phyloP scores from a whole-genome alignment of 2,329 filamentous ascomycete genomes.

The Cercospora sp. region DNA sequence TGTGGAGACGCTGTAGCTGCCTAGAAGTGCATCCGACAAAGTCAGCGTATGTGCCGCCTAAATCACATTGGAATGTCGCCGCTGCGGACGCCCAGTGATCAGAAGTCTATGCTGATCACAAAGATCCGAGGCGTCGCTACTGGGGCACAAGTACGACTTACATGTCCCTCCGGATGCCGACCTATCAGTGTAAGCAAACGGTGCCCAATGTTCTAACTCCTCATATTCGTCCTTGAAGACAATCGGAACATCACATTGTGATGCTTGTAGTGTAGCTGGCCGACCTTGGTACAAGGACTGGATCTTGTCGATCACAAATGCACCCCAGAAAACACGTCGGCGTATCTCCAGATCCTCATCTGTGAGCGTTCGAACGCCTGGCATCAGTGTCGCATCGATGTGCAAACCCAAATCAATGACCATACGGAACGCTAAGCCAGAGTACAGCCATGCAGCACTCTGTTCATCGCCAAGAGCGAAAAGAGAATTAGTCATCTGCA shows the following conservation, averaged over 20 bases:
- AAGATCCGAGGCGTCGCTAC: not conserved
- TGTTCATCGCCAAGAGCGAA: slow-evolving; percentile 54
- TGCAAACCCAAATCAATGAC: slow-evolving; percentile 58
- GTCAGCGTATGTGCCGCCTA: not conserved
- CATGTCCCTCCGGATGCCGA: slow-evolving; percentile 8
- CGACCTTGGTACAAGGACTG: slow-evolving; percentile 56
- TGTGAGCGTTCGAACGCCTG: slow-evolving; percentile 39
- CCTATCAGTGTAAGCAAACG: slow-evolving; percentile 39
- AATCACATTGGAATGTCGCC: not conserved
- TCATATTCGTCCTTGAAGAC: slow-evolving; percentile 54
- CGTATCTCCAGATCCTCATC: slow-evolving; percentile 51
- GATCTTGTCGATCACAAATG: slow-evolving; percentile 53
- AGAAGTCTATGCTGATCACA: not conserved
- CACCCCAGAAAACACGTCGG: slow-evolving; percentile 50
- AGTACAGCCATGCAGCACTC: slow-evolving; percentile 59
- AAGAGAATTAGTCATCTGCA: slow-evolving; percentile 54
- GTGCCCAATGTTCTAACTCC: slow-evolving; percentile 54
- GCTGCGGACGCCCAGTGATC: not conserved
- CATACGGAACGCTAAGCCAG: slow-evolving; percentile 58
- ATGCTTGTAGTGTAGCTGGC: slow-evolving; percentile 51
- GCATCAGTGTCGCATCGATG: slow-evolving; percentile 42
- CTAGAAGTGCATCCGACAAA: not conserved
- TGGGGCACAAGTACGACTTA: not conserved
- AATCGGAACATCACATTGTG: slow-evolving; percentile 50
- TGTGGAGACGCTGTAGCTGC: slow-evolving; percentile 20